Base-by-base conservation (phyloP, 352 stramenopile species). In the Pythium rhizo-oryzae region DNA sequence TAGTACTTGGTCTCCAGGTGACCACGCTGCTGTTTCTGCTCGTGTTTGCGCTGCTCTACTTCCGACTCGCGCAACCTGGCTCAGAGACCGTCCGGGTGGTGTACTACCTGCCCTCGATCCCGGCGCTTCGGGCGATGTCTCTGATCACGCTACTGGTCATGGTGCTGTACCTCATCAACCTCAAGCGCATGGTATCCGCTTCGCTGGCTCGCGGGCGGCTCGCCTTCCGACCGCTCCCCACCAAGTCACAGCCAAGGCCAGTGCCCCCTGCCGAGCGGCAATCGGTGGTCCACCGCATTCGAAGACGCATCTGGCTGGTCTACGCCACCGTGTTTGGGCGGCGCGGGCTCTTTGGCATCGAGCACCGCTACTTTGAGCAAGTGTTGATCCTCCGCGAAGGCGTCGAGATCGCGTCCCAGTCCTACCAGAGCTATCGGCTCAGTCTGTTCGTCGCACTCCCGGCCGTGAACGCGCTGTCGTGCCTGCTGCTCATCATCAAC, bases 371-470 rank as follows among this genome's bases (percentile, higher is more conserved):
- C 37, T 67, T 59, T 23, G 6, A 51, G 46, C 25, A 43, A 16
- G 24, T 60, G 16, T 18, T 67, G 21, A 46, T 44, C 15, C 23
- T 67, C 7, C 60, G 39, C 60, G 28, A 33, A 6, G 28, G 28
- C 28, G 28, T 33, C 3, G 28, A 67, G 51, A 60, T 67, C 15
- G 50, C 19, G 16, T 67, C 51, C n/a, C 60, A 67, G 41, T 33
- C 28, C 3, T 33, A 33, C 28, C 28, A 33, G 28, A 33, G 28
- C 28, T 33, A 33, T 6, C 28, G 28, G 28, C 28, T 33, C 3
- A 33, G 28, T 33, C 28, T 33, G 28, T 33, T 33, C 6, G 28
- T 33, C 6, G 28, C 28, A 6, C 6, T 33, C 3, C 28, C 28
- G 28, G 28, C 28, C 28, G 28, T 33, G 28, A 33, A 33, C 28